Evolutionary conservation across 208 protist genomes (phyloP), one percentile per base, ranked within the genome.

Genomic region (Novymonas esmeraldas): DNA sequence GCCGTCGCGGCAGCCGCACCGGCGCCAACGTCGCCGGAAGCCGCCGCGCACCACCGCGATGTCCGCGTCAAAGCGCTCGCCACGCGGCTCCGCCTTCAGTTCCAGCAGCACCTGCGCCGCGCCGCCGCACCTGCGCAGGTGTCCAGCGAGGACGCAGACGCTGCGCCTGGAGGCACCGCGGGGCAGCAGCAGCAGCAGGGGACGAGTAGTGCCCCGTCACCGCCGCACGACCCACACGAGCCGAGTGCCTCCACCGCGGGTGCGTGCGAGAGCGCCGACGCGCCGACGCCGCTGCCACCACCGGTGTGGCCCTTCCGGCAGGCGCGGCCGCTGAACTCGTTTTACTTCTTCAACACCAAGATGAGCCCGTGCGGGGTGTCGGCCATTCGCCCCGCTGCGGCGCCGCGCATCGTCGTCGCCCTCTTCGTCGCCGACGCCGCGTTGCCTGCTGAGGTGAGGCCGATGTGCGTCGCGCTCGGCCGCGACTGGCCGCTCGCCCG

Each of bases 261-360:
- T n/a, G n/a, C n/a, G n/a, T n/a, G n/a, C n/a, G n/a, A n/a, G n/a
- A n/a, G n/a, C n/a, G n/a, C n/a, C n/a, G n/a, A n/a, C n/a, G n/a
- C n/a, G n/a, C 31, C 22, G 34, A 38, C 44, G 34, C 18, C 9
- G 22, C 34, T 41, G 54, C 13, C 31, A 41, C 9, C 18, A 9
- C 13, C 42, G n/a, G 57, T 63, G 41, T 95, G 85, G 85, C 89
- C 89, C 7, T 91, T 92, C 63, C 78, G 60, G 5, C 55, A 54
- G 14, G 72, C 84, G 2, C 65, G 79, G 16, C 84, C 89, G 24
- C 68, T 95, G 18, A 70, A 76, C 45, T 49, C 50, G 2, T 76
- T 85, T 46, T 14, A 48, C 20, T 88, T 93, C 63, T 70, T 57
- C 38, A 81, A 86, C 56, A 66, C 58, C 1, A 87, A 87, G 42